Base-by-base conservation (phyloP, 306 rosid species). In the Rosa multiflora region DNA sequence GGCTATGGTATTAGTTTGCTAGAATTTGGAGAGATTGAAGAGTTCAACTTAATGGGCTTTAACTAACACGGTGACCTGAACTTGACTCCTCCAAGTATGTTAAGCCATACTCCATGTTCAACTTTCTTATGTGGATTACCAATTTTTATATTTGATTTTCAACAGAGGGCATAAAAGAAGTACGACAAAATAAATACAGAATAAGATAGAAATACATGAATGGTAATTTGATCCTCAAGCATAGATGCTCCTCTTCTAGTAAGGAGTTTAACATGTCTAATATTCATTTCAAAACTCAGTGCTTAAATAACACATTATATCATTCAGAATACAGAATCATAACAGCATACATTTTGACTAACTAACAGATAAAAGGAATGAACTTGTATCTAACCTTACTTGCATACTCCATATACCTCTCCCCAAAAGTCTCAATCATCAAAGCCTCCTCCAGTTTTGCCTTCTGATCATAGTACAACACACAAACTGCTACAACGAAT, bases 391-490 rank as follows among this genome's bases (percentile, higher is more conserved):
- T 90, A 73, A 90, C 96, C 81, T 89, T 90, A 86, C 79, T 81
- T 21, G 97, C 93, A 88, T 93, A 95, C 70, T 93, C 91, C 43
- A 72, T 72, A 87, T 93, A 93, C 12, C 82, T 80, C 80, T 87
- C 88, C 43, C 97, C 96, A 62, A 95, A 95, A 81, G 91, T 78
- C 88, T 91, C 98, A 70, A 91, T 83, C 99, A 95, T 95, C 90
- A 93, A 83, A 76, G 89, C 91, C 89, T 95, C 98, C 85, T 95
- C 99, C 74, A 82, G 58, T 70, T 85, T 91, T 40, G 92, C 98
- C 88, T 90, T 95, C 92, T 91, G 96, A 73, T 84, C 86, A 74
- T 95, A 95, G 77, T 95, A 91, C 85, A 89, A 80, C 80, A 87
- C 77, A 85, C 97, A 88, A 81, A 91, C 92, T 0, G 86, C 96